These are phyloP conservation scores for Tolypocladium sp. DNA, from an alignment of 2,329 filamentous ascomycete genomes.

Conservation along the genomic window DNA sequence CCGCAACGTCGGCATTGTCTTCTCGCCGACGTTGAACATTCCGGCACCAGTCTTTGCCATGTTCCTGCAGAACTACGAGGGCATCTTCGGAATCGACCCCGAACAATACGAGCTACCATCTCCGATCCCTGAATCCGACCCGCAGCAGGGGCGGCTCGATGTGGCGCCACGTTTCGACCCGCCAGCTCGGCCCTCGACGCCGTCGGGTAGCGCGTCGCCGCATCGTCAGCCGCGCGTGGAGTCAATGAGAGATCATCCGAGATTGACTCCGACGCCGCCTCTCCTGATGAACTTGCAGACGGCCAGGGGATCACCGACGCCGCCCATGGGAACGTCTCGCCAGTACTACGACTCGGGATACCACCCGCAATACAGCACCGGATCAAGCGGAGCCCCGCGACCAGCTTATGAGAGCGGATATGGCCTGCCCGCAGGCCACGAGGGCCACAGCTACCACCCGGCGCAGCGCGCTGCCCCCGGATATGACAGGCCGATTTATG, in stretches of 20 bases:
- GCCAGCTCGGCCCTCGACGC: constrained; percentile 40
- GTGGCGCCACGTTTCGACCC: constrained; percentile 20
- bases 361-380: constrained; percentile 21
- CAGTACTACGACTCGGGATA: constrained; percentile 36
- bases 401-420: constrained; percentile 37
- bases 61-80: constrained; percentile 83
- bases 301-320: constrained; percentile 33
- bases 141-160: constrained; percentile 19
- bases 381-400: constrained; percentile 21
- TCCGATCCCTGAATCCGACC: constrained; percentile 28
- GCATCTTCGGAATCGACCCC: constrained; percentile 69
- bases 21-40: constrained; percentile 94
- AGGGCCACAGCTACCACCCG: constrained; percentile 9
- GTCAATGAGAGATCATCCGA: constrained; percentile 16
- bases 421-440: constrained; percentile 14
- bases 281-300: constrained; percentile 21
- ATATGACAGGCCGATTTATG: constrained; percentile 28
- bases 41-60: constrained; percentile 89
- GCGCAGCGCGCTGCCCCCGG: constrained; percentile 16
- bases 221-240: constrained; percentile 36
- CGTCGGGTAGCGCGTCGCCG: constrained; percentile 39
- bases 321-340: constrained; percentile 19
- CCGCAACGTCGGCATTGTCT: constrained; percentile 94
- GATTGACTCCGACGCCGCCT: constrained; percentile 42
- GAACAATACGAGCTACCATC: constrained; percentile 53